A percentile compares a stretch with the other conserved stretches of the same genome.
These are phyloP conservation scores for Marsdenia floribunda DNA, from an alignment of 257 asterid species.

Conservation along the genomic window DNA sequence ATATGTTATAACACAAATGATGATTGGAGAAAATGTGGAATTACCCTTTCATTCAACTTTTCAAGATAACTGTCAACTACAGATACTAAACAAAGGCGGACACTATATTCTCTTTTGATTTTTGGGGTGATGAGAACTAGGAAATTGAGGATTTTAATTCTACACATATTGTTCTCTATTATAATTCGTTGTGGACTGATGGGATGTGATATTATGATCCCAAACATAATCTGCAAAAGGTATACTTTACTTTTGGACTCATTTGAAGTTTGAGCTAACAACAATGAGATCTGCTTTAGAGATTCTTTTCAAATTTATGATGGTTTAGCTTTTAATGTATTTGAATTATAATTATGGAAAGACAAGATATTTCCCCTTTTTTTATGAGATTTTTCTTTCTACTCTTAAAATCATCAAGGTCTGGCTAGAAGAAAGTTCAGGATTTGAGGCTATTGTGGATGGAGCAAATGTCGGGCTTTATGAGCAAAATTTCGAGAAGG, in stretches of 20 bases:
- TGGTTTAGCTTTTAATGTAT: not conserved
- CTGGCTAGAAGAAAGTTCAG: conserved; percentile 72
- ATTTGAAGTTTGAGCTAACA: not conserved
- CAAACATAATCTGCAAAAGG: not conserved
- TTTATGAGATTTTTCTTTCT: conserved; percentile 6
- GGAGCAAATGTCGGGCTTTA: conserved; percentile 89
- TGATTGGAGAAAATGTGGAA: not conserved
- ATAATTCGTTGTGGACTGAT: not conserved
- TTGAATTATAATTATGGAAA: not conserved
- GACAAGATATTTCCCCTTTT: not conserved
- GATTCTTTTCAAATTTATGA: not conserved
- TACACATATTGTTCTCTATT: too few relatives aligned
- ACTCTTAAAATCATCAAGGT: conserved; percentile 38
- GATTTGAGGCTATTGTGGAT: conserved; percentile 73
- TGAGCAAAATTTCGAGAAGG: conserved; percentile 88
- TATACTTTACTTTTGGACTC: not conserved
- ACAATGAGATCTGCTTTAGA: not conserved
- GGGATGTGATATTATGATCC: not conserved
- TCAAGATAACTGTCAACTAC: not conserved
- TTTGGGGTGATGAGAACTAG: not conserved
- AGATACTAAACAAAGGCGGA: not conserved
- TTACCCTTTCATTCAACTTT: not conserved
- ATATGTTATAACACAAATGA: not conserved
- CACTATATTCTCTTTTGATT: not conserved
- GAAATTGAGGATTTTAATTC: not conserved